phyloP scores from a whole-genome alignment of 805 yeast species.

The Candida lessepsii region DNA sequence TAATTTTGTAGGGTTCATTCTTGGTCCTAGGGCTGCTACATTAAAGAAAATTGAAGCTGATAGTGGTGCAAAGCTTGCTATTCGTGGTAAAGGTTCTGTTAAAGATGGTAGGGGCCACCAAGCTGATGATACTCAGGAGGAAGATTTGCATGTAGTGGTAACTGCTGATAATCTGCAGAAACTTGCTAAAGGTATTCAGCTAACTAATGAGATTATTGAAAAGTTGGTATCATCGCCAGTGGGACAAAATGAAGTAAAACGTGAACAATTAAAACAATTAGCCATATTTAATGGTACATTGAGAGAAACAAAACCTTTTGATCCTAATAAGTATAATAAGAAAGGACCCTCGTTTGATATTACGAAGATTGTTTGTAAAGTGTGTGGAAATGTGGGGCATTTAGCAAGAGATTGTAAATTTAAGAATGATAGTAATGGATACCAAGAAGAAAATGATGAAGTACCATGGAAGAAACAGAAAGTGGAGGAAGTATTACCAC shows the following conservation, averaged over 20 bases:
- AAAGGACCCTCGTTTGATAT: conserved; percentile 39
- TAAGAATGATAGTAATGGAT: conserved; percentile 27
- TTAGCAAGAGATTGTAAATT: conserved; percentile 80
- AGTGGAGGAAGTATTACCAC: conserved; percentile 22
- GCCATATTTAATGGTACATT: conserved; percentile 94
- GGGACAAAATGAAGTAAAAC: conserved; percentile 87
- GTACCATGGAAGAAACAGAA: conserved; percentile 28
- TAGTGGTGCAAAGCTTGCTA: conserved; percentile 86
- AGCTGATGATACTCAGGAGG: conserved; percentile 34
- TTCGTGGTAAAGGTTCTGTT: conserved; percentile 94
- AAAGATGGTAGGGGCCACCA: conserved; percentile 79
- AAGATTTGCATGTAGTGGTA: conserved; percentile 85
- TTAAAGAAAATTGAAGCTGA: conserved; percentile 74
- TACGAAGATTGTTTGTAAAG: conserved; percentile 61
- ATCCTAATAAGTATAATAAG: conserved; percentile 24
- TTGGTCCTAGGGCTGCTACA: conserved; percentile 97
- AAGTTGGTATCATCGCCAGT: conserved; percentile 87
- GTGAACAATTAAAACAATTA: conserved; percentile 86
- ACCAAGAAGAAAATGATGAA: conserved; percentile 7
- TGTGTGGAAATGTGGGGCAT: conserved; percentile 84
- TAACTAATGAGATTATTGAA: conserved; percentile 72
- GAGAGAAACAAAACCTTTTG: conserved; percentile 69
- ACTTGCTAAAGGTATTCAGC: conserved; percentile 68
- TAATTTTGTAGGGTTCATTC: conserved; percentile 83
- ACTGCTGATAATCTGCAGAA: conserved; percentile 80